A percentile compares a stretch with the other conserved stretches of the same genome.
Evolutionary conservation across 23 red algal species (phyloP).

Genomic region (Gracilariopsis chorda): DNA sequence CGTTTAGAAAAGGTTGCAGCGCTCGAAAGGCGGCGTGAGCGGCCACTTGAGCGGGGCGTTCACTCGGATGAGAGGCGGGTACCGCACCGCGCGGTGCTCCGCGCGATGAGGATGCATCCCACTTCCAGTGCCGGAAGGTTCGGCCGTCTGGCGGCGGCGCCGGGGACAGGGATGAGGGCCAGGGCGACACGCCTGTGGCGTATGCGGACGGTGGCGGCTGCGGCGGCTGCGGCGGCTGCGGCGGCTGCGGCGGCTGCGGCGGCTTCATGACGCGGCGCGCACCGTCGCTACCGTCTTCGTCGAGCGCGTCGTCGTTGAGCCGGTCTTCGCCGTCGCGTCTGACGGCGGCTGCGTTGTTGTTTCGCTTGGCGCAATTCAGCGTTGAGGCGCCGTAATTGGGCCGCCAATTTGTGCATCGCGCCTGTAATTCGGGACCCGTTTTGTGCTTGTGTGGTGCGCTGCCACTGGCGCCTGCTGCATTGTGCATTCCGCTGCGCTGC

Average conservation of each 20-base stretch:
- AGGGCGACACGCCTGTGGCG: neutral
- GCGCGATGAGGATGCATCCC: constrained; percentile 9
- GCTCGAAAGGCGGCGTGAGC: constrained; percentile 42
- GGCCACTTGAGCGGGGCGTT: constrained; percentile 25
- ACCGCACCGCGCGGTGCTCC: neutral
- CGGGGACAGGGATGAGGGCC: neutral
- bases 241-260: neutral
- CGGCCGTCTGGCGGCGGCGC: neutral
- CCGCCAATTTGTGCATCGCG: neutral
- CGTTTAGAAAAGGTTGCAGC: constrained; percentile 16
- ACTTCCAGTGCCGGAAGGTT: constrained; percentile 68
- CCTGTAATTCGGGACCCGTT: no score
- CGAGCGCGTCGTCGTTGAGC: no score
- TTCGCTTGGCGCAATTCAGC: no score
- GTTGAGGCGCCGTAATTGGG: no score
- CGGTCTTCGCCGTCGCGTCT: no score
- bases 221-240: neutral
- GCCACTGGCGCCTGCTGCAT: neutral
- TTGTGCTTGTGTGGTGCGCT: neutral
- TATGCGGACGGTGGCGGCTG: neutral
- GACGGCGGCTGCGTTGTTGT: no score
- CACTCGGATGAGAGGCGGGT: neutral
- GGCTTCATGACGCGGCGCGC: constrained; percentile 20
- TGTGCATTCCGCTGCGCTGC: neutral
- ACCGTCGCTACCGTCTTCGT: no score